Base-by-base conservation (phyloP, 176 grass and related monocot genomes). In the Triticum dicoccoides region DNA sequence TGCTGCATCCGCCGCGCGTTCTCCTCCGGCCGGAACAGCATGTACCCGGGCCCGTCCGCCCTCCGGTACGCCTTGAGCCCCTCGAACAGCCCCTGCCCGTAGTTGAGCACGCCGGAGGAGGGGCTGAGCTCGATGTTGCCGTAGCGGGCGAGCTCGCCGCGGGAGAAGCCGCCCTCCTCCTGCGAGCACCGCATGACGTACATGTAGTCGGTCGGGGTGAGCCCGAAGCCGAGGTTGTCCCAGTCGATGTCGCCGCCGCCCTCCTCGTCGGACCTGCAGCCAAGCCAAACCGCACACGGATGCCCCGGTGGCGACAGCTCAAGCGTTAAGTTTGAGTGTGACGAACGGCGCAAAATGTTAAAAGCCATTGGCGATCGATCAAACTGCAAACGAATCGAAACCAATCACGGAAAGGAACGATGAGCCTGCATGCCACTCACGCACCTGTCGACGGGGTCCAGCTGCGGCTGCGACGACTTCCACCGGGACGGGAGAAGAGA, bases 91-190 rank as follows among this genome's bases (percentile, higher is more conserved):
- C 92, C 92, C 94, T 98, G 97, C 14, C 90, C 97, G 64, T 99
- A 99, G 87, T 99, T 99, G 44, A 99, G 90, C 52, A 96, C 87
- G 42, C 94, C 92, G 24, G 97, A 91, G 70, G 94, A 91, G 11
- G 97, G 97, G 85, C 94, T 99, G 72, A 99, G 88, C 88, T 99
- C 92, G 65, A 99, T 88, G 92, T 94, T 99, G 33, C 94, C 97
- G 54, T 93, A 99, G 10, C 85, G 90, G 44, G 67, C 90, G 82
- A 99, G 94, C 82, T 85, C 85, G 82, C 97, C 97, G 33, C 41
- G 17, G 33, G 82, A 71, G 80, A 96, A 99, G 59, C 29, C 77
- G 38, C 47, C 63, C 20, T 85, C 88, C 21, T 9, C 58, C 45
- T 11, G 41, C 29, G 88, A 86, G 80, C 85, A 96, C 81, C 87